These are phyloP conservation scores for Lepiota venenata DNA, from an alignment of 768 basidiomycete genomes.

Conservation along the genomic window DNA sequence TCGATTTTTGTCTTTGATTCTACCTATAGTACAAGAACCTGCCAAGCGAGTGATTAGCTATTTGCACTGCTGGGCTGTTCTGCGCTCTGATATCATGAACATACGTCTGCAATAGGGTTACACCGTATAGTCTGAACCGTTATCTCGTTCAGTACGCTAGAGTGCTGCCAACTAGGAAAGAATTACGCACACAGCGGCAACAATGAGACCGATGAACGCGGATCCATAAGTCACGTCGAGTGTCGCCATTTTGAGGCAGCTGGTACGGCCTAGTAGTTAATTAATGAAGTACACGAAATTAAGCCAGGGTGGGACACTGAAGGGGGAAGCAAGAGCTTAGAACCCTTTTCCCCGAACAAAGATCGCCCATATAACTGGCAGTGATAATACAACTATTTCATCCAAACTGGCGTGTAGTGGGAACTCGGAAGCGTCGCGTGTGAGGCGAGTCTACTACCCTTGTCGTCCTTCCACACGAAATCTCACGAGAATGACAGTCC, in stretches of 20 bases:
- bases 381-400: not conserved
- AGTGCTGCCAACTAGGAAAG: not conserved
- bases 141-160: not conserved
- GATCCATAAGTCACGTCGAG: slow-evolving; percentile 46
- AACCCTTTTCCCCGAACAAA: not conserved
- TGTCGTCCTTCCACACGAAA: not conserved
- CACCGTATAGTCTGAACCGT: slow-evolving; percentile 39
- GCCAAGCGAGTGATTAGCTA: not conserved
- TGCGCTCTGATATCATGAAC: slow-evolving; percentile 11
- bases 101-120: slow-evolving; percentile 42
- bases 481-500: not conserved
- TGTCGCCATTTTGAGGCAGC: not conserved
- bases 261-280: not conserved
- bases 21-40: slow-evolving; percentile 44
- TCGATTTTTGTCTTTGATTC: not conserved
- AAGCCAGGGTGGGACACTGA: not conserved
- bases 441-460: not conserved
- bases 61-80: slow-evolving; percentile 1
- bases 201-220: slow-evolving; percentile 42
- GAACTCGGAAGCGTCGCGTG: not conserved
- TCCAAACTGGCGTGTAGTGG: not conserved
- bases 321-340: not conserved
- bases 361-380: slow-evolving; percentile 3
- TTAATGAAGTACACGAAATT: not conserved
- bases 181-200: slow-evolving; percentile 37